These are phyloP conservation scores for Magnaporthiopsis rhizophila DNA, from an alignment of 2,329 filamentous ascomycete species.

Conservation along the genomic window DNA sequence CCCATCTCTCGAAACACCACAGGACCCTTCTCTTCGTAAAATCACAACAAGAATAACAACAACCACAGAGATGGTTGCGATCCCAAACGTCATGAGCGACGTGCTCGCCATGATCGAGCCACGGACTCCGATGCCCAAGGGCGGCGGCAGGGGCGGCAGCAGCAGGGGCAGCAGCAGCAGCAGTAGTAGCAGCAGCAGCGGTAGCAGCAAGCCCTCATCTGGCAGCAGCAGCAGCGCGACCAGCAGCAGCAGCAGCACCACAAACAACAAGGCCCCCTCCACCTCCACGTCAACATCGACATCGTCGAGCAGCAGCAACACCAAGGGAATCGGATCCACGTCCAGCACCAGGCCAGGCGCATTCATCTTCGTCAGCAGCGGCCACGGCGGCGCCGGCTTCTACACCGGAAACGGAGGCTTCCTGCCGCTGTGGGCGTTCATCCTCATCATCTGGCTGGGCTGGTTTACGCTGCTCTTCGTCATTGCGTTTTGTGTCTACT, in stretches of 20 bases:
- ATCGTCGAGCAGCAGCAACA: neutral
- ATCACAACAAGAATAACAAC: too few relatives aligned
- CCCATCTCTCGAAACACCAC: too few relatives aligned
- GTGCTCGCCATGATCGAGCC: slow-evolving; percentile 2
- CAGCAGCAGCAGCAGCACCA: neutral
- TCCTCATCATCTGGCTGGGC: neutral
- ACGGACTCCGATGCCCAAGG: slow-evolving; percentile 4
- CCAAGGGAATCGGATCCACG: neutral
- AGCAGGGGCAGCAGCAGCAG: neutral
- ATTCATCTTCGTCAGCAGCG: neutral
- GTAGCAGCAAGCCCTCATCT: too few relatives aligned
- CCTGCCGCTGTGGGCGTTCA: slow-evolving; percentile 1
- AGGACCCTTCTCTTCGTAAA: too few relatives aligned
- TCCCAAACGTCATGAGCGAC: neutral
- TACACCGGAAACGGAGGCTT: neutral
- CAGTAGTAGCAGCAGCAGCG: neutral
- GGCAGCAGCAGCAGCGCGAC: neutral
- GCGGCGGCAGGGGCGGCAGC: slow-evolving; percentile 2
- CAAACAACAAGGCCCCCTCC: neutral
- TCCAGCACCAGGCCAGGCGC: neutral
- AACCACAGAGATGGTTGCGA: slow-evolving; percentile 1
- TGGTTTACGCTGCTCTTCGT: neutral
- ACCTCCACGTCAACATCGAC: neutral
- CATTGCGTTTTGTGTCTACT: neutral
- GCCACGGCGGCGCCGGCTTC: neutral